A percentile compares a stretch with the other conserved stretches of the same genome.
Evolutionary conservation across 768 basidiomycete genomes (phyloP).

Genomic region (Leccinellum rugosiceps): DNA sequence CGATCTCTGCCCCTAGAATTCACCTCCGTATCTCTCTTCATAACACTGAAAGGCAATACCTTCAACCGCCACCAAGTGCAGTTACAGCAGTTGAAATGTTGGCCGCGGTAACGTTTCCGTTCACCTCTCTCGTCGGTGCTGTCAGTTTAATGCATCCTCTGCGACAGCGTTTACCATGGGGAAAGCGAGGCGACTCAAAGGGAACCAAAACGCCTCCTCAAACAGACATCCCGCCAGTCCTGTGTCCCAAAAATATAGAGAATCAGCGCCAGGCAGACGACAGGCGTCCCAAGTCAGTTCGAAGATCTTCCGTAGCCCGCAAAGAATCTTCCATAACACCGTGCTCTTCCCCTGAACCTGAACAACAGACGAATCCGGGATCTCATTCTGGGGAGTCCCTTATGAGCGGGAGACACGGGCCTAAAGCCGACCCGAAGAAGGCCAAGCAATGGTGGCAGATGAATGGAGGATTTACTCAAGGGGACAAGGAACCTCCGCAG

Average conservation of each 20-base stretch:
- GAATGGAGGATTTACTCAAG: neutral
- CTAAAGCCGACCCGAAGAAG: no score
- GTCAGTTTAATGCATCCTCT: neutral
- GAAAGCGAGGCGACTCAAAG: neutral
- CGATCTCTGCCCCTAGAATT: neutral
- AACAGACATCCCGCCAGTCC: neutral
- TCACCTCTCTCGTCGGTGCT: neutral
- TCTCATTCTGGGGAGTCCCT: no score
- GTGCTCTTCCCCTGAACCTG: neutral
- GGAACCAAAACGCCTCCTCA: neutral
- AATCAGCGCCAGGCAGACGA: neutral
- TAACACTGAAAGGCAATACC: neutral
- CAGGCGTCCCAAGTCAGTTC: neutral
- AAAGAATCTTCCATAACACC: neutral
- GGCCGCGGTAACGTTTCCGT: neutral
- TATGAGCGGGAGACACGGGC: no score
- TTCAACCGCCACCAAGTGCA: neutral
- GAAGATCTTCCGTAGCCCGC: neutral
- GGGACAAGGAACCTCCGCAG: neutral
- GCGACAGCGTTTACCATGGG: neutral
- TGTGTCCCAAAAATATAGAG: neutral
- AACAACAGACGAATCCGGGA: neutral
- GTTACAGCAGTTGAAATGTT: neutral
- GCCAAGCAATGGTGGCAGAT: neutral
- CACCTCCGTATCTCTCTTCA: neutral